Evolutionary conservation across 352 stramenopile species (phyloP).

Genomic region (Pythium sp.): DNA sequence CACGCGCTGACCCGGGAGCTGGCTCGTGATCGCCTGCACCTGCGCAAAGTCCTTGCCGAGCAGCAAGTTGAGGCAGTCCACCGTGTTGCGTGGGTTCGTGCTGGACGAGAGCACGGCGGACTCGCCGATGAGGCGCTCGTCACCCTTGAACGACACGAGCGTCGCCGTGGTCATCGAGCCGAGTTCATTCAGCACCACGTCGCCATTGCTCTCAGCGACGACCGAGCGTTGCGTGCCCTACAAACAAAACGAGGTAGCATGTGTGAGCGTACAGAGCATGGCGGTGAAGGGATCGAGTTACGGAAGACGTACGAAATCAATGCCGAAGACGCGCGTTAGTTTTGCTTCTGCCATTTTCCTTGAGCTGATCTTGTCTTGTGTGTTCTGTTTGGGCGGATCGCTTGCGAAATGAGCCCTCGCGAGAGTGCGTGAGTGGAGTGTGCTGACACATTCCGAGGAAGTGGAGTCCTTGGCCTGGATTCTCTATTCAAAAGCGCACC

Average conservation of each 20-base stretch:
- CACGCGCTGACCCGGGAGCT: constrained; percentile 47
- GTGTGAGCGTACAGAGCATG: not conserved
- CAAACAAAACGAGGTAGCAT: constrained; percentile 1
- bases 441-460: not conserved
- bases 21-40: constrained; percentile 38
- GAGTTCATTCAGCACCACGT: constrained; percentile 88
- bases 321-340: constrained; percentile 50
- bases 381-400: not conserved
- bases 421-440: not conserved
- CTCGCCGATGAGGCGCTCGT: constrained; percentile 84
- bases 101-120: constrained; percentile 77
- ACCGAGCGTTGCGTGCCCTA: constrained; percentile 81
- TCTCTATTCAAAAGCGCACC: not conserved
- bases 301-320: constrained; percentile 67
- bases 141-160: constrained; percentile 85
- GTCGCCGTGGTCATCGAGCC: constrained; percentile 85
- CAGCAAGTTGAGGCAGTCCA: constrained; percentile 65
- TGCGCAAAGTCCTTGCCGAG: constrained; percentile 50
- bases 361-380: not conserved
- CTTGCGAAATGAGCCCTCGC: not conserved
- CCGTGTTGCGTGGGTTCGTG: constrained; percentile 83
- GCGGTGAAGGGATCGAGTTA: not conserved
- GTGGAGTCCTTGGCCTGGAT: not conserved
- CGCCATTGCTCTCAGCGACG: constrained; percentile 59
- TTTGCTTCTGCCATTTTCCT: not conserved